Evolutionary conservation across 345 rosid genomes (phyloP).

Genomic region (Hirschfeldia incana): DNA sequence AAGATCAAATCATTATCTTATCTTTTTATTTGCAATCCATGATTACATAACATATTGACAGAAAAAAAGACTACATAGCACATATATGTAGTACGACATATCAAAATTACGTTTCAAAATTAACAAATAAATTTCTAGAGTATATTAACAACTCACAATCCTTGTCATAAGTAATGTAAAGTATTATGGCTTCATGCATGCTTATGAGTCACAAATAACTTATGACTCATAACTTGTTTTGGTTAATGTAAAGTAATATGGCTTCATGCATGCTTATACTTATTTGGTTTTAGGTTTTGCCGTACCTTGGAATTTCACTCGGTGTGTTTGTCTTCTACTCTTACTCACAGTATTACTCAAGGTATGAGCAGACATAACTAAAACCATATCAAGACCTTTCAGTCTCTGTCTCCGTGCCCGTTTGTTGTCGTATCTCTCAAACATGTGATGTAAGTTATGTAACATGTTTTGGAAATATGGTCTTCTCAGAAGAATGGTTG

Average conservation of each 20-base stretch:
- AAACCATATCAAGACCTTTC: not conserved
- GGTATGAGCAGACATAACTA: conserved; percentile 41
- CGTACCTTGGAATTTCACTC: conserved; percentile 60
- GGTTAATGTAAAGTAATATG: no score
- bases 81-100: not conserved
- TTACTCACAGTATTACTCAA: conserved; percentile 62
- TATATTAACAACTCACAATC: no score
- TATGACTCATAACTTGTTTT: no score
- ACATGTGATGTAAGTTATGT: no score
- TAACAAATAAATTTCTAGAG: not conserved
- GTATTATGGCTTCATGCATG: no score
- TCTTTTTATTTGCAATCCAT: not conserved
- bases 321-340: conserved; percentile 85
- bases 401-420: not conserved
- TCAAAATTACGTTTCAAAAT: not conserved
- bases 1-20: not conserved
- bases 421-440: no score
- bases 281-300: conserved; percentile 48
- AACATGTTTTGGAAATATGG: not conserved
- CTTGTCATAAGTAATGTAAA: no score
- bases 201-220: no score
- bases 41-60: not conserved
- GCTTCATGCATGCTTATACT: no score
- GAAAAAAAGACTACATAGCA: not conserved
- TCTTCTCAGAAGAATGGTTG: conserved; percentile 63